Percentiles rank a stretch among this genome's conserved stretches.
Evolutionary conservation across 352 stramenopile genomes (phyloP).

Genomic region (Phytophthora hibernalis): DNA sequence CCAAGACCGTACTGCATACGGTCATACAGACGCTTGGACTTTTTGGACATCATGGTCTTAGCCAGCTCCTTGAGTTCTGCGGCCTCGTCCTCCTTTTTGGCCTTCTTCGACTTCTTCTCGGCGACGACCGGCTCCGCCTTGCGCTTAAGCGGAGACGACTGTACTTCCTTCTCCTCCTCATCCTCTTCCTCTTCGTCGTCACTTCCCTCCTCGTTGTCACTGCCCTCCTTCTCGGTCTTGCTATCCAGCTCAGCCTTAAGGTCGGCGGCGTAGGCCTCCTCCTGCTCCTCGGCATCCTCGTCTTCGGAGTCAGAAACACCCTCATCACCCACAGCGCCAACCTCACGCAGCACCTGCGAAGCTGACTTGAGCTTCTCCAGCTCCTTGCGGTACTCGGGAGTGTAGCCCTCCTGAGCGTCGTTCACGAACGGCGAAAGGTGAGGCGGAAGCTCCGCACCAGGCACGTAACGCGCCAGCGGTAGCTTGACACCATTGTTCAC

Average conservation of each 20-base stretch:
- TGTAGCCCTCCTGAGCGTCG: constrained; percentile 96
- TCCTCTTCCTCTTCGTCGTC: constrained; percentile 36
- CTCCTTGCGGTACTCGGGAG: constrained; percentile 96
- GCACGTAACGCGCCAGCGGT: constrained; percentile 92
- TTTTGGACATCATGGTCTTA: constrained; percentile 95
- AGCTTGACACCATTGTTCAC: constrained; percentile 97
- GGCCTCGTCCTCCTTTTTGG: constrained; percentile 81
- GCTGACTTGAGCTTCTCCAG: constrained; percentile 87
- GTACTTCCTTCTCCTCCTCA: constrained; percentile 39
- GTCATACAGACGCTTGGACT: constrained; percentile 91
- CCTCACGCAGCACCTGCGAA: constrained; percentile 74
- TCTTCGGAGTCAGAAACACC: constrained; percentile 45
- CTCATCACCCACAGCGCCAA: constrained; percentile 50
- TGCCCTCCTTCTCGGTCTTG: constrained; percentile 45
- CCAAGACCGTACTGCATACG: constrained; percentile 92
- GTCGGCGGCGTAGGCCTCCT: constrained; percentile 76
- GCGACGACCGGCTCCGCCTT: constrained; percentile 39
- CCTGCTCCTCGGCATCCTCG: constrained; percentile 71
- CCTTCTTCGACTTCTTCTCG: constrained; percentile 79
- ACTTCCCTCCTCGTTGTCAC: constrained; percentile 53
- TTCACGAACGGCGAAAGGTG: constrained; percentile 97
- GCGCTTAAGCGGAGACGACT: constrained; percentile 50
- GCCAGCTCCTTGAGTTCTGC: constrained; percentile 85
- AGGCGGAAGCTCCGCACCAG: constrained; percentile 92
- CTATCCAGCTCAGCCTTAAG: constrained; percentile 82